Base-by-base conservation (phyloP, 225 moss, liverwort and hornwort genomes). In the Neckera pumila region DNA sequence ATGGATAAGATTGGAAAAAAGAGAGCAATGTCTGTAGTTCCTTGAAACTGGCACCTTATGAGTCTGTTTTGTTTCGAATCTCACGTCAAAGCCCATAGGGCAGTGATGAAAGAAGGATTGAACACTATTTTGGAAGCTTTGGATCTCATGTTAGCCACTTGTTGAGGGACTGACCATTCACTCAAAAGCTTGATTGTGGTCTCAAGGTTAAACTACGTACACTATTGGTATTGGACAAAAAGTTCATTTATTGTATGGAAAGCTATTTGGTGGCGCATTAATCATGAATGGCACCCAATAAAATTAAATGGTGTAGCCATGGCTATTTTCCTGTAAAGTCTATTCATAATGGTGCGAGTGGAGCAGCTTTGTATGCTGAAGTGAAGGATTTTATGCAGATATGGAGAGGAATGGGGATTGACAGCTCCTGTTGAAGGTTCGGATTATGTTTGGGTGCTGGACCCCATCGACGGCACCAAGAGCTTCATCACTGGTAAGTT, bases 401-500 rank as follows among this genome's bases (percentile, higher is more conserved):
- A 93, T 84, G 98, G 98, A 70, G 97, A 98, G 90, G 98, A 98
- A 92, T 91, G 91, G 90, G 98, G 98, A 61, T 87, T 98, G 84
- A 92, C 94, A 82, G 90, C 93, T 91, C 93, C 96, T 64, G 92
- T 94, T 54, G 92, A 74, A 82, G 92, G 87, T 72, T 92, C 98
- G 59, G 97, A 98, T 83, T 98, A 95, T 89, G 93, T 95, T 62
- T 98, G 98, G 98, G 98, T 98, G 79, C 91, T 98, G 58, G 98
- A 98, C 79, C 98, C 98, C 77, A 98, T 98, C 66, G 98, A 98
- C 87, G 98, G 98, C 91, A 98, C 98, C 25, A 98, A 98, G 87
- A 98, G 98, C 89, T 98, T 98, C 87, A 97, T 98, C 75, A 98
- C 97, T 90, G 98, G 98, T 97, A 78, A 79, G 90, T 66, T 78